These are phyloP conservation scores for Diutina mesorugosa DNA, from an alignment of 1,139 yeast species.

Conservation along the genomic window DNA sequence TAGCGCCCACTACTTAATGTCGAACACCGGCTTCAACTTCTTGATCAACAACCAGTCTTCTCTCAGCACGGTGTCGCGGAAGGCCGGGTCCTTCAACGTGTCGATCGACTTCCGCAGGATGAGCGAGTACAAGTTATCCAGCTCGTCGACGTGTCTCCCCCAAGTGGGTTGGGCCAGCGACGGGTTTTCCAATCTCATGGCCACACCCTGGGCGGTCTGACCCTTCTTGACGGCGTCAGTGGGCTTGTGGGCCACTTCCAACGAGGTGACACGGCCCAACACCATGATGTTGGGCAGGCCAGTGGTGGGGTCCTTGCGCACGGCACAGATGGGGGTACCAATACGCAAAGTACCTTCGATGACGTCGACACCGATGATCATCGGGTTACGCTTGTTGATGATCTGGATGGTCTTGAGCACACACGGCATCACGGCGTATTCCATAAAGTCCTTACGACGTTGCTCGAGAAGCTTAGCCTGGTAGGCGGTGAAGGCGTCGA, in stretches of 20 bases:
- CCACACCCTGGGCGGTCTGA: conserved; percentile 95
- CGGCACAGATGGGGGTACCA: conserved; percentile 95
- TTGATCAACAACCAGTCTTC: conserved; percentile 91
- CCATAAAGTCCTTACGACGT: conserved; percentile 82
- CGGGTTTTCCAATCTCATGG: conserved; percentile 92
- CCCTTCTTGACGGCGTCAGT: conserved; percentile 77
- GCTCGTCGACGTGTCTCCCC: conserved; percentile 98
- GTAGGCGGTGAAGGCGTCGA: conserved; percentile 88
- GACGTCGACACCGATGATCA: conserved; percentile 98
- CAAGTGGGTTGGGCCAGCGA: conserved; percentile 89
- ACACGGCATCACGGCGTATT: conserved; percentile 89
- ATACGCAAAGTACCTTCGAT: conserved; percentile 77
- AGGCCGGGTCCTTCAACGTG: conserved; percentile 95
- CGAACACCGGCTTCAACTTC: conserved; percentile 79
- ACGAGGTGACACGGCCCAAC: conserved; percentile 74
- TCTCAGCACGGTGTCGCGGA: conserved; percentile 85
- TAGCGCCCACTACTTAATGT: conserved; percentile 35
- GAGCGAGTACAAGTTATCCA: conserved; percentile 78
- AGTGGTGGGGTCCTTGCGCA: conserved; percentile 67
- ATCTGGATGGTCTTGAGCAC: conserved; percentile 89
- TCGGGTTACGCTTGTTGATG: conserved; percentile 96
- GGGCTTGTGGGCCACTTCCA: conserved; percentile 91
- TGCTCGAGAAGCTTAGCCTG: conserved; percentile 79
- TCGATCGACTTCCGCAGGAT: conserved; percentile 84
- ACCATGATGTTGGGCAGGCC: conserved; percentile 51